phyloP scores from a whole-genome alignment of 2,329 filamentous ascomycete genomes.

The Colletotrichum kahawae region DNA sequence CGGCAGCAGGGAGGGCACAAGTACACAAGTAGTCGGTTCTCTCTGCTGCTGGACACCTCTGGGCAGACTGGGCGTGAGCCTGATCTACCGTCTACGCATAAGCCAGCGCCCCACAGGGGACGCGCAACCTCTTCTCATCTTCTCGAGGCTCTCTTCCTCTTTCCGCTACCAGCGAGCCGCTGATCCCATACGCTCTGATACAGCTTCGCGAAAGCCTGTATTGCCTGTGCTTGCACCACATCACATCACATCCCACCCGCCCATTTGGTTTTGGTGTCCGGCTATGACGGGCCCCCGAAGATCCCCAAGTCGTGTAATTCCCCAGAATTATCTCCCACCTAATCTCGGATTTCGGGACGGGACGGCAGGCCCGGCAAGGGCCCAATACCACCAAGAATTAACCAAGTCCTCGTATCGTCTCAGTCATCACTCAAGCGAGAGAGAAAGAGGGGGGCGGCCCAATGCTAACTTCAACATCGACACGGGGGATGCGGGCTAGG shows the following conservation, averaged over 20 bases:
- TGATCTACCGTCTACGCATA: slow-evolving; percentile 13
- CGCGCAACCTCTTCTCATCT: slow-evolving; percentile 17
- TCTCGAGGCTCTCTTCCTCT: slow-evolving; percentile 9
- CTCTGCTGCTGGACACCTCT: background rate
- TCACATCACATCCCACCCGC: background rate
- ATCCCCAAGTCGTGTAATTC: background rate
- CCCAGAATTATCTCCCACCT: background rate
- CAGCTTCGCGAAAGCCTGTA: slow-evolving; percentile 15
- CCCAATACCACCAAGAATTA: background rate
- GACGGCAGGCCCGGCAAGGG: background rate
- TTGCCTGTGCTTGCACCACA: background rate
- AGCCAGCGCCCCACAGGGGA: slow-evolving; percentile 22
- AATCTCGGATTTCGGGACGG: background rate
- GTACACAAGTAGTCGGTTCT: background rate
- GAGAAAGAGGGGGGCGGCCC: background rate
- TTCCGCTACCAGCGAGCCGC: background rate
- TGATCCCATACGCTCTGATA: slow-evolving; percentile 22
- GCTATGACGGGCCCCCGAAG: background rate
- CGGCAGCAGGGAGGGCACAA: background rate
- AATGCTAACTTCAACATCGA: background rate
- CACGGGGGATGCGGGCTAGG: background rate
- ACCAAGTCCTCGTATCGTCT: background rate
- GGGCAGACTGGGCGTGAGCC: background rate
- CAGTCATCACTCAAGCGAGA: background rate
- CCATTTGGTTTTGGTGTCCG: background rate